These are phyloP conservation scores for Exophiala sp. DNA, from an alignment of 2,329 filamentous ascomycete genomes.

Conservation along the genomic window DNA sequence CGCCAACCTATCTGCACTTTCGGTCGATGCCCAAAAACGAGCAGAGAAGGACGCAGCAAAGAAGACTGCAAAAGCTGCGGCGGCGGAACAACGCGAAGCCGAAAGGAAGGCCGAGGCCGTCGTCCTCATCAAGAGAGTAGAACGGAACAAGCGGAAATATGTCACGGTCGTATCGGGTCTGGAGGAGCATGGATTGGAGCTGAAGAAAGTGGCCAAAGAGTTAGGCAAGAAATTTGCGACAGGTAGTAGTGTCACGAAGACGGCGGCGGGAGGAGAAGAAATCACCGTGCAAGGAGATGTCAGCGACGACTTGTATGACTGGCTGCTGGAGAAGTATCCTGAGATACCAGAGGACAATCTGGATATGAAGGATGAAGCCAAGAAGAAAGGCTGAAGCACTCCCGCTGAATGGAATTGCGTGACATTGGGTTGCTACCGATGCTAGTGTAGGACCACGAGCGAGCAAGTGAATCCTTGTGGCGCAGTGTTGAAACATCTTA, in stretches of 20 bases:
- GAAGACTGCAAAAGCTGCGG: conserved; percentile 90
- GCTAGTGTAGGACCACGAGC: too few relatives aligned
- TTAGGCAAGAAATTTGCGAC: conserved; percentile 98
- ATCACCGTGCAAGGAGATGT: conserved; percentile 98
- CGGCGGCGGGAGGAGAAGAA: conserved; percentile 79
- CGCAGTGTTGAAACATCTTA: not conserved
- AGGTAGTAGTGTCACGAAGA: conserved; percentile 85
- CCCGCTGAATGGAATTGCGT: not conserved
- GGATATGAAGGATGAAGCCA: conserved; percentile 94
- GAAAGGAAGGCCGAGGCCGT: conserved; percentile 77
- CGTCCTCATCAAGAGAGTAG: conserved; percentile 89
- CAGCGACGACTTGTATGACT: conserved; percentile 89
- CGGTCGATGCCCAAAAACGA: conserved; percentile 85
- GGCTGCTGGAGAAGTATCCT: conserved; percentile 74
- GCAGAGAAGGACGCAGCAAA: conserved; percentile 94
- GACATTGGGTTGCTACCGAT: not conserved
- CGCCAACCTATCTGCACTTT: conserved; percentile 77
- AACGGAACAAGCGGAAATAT: conserved; percentile 96
- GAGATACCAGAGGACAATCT: conserved; percentile 92
- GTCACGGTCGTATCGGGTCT: conserved; percentile 89
- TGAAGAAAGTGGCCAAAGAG: conserved; percentile 95
- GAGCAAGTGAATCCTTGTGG: not conserved
- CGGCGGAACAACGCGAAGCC: conserved; percentile 73
- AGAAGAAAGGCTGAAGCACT: conserved; percentile 53
- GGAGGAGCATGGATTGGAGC: conserved; percentile 81